phyloP scores from a whole-genome alignment of 2,329 filamentous ascomycete species.

The Ascochyta pisi region DNA sequence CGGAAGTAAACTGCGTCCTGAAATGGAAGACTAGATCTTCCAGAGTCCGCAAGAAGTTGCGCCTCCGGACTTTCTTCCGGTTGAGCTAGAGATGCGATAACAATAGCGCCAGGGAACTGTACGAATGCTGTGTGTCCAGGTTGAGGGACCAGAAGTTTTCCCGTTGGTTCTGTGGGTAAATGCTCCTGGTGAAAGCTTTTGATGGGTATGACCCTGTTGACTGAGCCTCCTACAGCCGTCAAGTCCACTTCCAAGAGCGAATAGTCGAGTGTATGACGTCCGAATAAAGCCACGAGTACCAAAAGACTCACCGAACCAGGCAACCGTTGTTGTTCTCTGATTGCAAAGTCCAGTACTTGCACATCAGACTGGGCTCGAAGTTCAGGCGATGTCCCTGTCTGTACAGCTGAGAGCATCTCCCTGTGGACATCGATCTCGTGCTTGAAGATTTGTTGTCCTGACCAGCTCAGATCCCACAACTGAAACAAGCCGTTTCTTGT shows the following conservation, averaged over 20 bases:
- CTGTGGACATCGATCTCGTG: conserved; percentile 74
- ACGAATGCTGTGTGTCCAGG: conserved; percentile 83
- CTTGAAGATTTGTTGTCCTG: conserved; percentile 78
- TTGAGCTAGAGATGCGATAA: conserved; percentile 75
- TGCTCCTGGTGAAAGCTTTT: conserved; percentile 56
- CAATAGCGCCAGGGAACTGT: conserved; percentile 78
- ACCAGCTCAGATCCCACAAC: conserved; percentile 87
- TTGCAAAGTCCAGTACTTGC: conserved; percentile 80
- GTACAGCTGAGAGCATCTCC: conserved; percentile 68
- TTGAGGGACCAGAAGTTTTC: conserved; percentile 74
- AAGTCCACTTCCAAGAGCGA: conserved; percentile 76
- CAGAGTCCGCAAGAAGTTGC: conserved; percentile 66
- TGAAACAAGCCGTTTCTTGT: conserved; percentile 80
- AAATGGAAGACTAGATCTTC: conserved; percentile 62
- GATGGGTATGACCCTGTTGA: conserved; percentile 74
- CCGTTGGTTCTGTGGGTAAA: conserved; percentile 40
- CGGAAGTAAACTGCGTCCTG: conserved; percentile 88
- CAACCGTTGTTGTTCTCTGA: conserved; percentile 58
- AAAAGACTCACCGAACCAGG: conserved; percentile 31
- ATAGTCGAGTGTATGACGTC: conserved; percentile 61
- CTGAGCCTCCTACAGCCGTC: conserved; percentile 57
- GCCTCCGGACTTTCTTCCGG: conserved; percentile 74
- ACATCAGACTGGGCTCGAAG: conserved; percentile 64
- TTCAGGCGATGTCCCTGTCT: conserved; percentile 58
- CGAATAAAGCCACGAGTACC: conserved; percentile 43